Evolutionary conservation across 192 early-diverging fungal genomes (phyloP).

Genomic region (Coemansia sp.): DNA sequence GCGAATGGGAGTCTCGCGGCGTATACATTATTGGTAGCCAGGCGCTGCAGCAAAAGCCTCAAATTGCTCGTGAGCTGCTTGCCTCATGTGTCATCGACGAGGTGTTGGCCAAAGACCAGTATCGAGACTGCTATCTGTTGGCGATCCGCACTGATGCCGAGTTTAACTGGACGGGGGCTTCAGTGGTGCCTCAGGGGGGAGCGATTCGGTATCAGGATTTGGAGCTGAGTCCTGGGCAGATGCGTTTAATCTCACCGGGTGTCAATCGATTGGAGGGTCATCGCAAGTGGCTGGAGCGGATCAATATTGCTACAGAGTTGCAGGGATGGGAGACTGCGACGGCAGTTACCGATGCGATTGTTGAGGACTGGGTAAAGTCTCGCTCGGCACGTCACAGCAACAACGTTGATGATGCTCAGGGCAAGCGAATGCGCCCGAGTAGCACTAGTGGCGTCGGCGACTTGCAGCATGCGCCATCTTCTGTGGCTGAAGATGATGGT

Average conservation of each 20-base stretch:
- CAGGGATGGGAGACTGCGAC: conserved; percentile 39
- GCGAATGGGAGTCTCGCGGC: conserved; percentile 67
- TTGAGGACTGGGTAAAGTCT: conserved; percentile 13
- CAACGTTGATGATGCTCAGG: not conserved
- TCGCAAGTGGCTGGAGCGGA: conserved; percentile 33
- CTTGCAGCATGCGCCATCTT: not conserved
- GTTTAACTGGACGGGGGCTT: conserved; percentile 47
- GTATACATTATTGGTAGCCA: conserved; percentile 78
- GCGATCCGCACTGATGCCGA: conserved; percentile 48
- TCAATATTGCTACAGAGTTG: conserved; percentile 33
- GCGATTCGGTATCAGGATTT: conserved; percentile 41
- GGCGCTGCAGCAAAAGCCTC: conserved; percentile 56
- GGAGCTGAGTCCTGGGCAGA: conserved; percentile 36
- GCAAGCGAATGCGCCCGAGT: conserved; percentile 8
- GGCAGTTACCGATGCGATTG: conserved; percentile 37
- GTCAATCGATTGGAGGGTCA: conserved; percentile 33
- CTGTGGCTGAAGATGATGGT: not conserved
- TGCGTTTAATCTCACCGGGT: conserved; percentile 55
- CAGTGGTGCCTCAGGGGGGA: conserved; percentile 18
- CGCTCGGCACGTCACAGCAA: not conserved
- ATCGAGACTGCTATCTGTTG: conserved; percentile 43
- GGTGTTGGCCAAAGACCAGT: conserved; percentile 14
- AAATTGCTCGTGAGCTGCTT: conserved; percentile 57
- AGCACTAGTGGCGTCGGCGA: conserved; percentile 2
- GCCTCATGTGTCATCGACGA: conserved; percentile 55